These are phyloP conservation scores for Leccinum ochraceum DNA, from an alignment of 768 basidiomycete genomes.

Conservation along the genomic window DNA sequence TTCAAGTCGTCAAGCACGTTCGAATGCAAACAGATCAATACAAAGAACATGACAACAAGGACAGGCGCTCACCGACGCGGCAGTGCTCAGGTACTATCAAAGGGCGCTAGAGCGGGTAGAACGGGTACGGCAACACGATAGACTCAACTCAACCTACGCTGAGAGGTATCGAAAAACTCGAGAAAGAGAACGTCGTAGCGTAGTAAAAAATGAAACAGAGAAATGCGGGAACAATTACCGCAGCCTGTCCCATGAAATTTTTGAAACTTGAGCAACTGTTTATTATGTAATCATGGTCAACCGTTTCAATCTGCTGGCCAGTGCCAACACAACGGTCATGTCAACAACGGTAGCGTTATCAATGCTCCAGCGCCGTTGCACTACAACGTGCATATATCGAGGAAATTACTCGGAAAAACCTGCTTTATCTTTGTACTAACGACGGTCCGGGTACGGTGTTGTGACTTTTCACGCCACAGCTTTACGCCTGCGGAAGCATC, in stretches of 20 bases:
- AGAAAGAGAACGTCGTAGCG: background rate
- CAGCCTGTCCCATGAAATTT: background rate
- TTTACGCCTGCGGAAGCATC: too few relatives aligned
- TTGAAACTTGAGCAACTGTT: background rate
- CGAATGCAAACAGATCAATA: constrained; percentile 34
- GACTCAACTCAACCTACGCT: background rate
- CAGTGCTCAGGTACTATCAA: background rate
- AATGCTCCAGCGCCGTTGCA: too few relatives aligned
- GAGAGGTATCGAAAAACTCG: background rate
- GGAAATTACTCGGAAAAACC: background rate
- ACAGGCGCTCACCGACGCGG: constrained; percentile 21
- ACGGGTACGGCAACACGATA: background rate
- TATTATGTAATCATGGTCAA: constrained; percentile 10
- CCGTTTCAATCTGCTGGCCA: background rate
- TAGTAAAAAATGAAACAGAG: background rate
- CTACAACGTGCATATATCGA: background rate
- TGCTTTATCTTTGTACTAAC: background rate
- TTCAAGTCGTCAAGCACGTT: constrained; percentile 31
- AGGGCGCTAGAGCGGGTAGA: background rate
- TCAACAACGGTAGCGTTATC: background rate
- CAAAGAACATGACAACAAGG: constrained; percentile 25
- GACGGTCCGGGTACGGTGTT: too few relatives aligned
- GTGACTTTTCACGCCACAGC: too few relatives aligned
- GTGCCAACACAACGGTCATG: background rate
- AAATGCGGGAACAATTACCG: background rate